Conservation (phyloP, 2,329 filamentous ascomycete genomes). For the Orbilia quercus region DNA sequence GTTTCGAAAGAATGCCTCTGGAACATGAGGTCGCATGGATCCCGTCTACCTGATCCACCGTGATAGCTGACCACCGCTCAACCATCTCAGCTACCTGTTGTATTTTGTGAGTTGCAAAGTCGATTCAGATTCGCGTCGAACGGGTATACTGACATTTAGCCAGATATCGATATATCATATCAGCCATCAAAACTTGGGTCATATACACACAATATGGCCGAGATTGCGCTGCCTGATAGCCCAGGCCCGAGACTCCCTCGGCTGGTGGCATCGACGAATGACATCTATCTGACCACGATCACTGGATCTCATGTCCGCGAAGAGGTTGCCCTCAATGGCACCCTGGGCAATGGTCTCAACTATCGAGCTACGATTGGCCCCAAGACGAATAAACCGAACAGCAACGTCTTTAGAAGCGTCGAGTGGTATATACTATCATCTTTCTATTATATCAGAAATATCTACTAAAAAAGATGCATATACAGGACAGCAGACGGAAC, state of each 20-base stretch:
- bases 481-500: slow-evolving; percentile 65
- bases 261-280: slow-evolving; percentile 57
- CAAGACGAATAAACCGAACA: slow-evolving; percentile 30
- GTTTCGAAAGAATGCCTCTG: background rate
- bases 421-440: slow-evolving; percentile 59
- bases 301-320: slow-evolving; percentile 42
- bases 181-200: background rate
- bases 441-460: background rate
- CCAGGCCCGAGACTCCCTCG: slow-evolving; percentile 48
- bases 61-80: background rate
- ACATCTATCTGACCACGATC: slow-evolving; percentile 53
- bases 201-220: background rate
- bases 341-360: slow-evolving; percentile 28
- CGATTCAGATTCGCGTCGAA: background rate
- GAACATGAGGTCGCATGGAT: background rate
- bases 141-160: no score
- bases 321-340: slow-evolving; percentile 23
- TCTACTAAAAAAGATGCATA: slow-evolving; percentile 1
- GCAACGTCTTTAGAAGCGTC: slow-evolving; percentile 63
- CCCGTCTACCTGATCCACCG: background rate
- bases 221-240: background rate
- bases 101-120: slow-evolving; percentile 50
- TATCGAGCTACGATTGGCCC: slow-evolving; percentile 18
- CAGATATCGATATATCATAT: background rate
- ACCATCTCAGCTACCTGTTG: slow-evolving; percentile 24